These are phyloP conservation scores for Arctostaphylos glauca DNA, from an alignment of 148 eudicot genomes.

Conservation along the genomic window DNA sequence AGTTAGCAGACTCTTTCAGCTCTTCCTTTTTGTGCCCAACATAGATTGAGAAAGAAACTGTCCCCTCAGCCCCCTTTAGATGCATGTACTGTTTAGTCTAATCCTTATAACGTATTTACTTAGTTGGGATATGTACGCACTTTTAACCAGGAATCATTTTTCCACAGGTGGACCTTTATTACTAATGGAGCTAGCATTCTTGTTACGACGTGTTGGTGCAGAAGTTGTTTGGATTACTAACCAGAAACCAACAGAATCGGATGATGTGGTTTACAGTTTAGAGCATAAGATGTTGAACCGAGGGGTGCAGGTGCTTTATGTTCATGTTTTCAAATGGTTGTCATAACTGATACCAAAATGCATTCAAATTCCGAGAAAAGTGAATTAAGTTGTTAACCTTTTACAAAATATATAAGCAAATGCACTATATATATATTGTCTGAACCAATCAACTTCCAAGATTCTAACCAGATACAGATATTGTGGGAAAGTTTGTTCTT, in stretches of 20 bases:
- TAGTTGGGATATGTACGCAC: neutral
- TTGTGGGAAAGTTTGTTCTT: neutral
- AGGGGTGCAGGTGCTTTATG: conserved; percentile 56
- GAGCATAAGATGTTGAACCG: conserved; percentile 70
- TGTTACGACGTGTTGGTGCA: conserved; percentile 63
- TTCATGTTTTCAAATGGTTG: neutral
- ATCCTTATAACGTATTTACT: neutral
- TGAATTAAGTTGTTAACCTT: neutral
- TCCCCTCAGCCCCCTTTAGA: neutral
- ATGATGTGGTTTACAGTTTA: conserved; percentile 59
- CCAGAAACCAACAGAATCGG: conserved; percentile 58
- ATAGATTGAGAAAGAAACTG: neutral
- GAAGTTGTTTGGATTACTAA: conserved; percentile 76
- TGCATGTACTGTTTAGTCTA: neutral
- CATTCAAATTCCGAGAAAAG: neutral
- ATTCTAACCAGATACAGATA: neutral
- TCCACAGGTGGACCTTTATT: conserved; percentile 67
- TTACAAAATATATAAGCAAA: neutral
- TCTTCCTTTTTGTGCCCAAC: neutral
- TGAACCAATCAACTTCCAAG: neutral
- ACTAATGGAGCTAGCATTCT: conserved; percentile 75
- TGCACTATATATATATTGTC: neutral
- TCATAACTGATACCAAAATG: neutral
- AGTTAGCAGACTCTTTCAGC: neutral
- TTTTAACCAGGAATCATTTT: conserved; percentile 1